Evolutionary conservation across 2,329 filamentous ascomycete species (phyloP).

Genomic region (Paramyrothecium roridum): DNA sequence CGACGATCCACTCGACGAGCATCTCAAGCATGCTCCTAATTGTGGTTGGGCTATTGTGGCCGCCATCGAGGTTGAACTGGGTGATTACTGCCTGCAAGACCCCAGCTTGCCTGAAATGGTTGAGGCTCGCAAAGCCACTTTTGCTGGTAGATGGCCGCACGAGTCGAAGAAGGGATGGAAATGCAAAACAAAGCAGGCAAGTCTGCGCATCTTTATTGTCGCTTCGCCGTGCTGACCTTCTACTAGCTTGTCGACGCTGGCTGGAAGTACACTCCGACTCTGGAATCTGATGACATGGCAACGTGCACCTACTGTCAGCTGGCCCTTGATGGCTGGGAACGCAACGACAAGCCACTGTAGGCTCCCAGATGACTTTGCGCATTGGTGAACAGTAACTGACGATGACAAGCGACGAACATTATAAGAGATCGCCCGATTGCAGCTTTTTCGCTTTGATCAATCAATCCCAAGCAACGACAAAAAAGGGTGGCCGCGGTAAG

Average conservation of each 20-base stretch:
- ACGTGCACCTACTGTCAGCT: conserved; percentile 89
- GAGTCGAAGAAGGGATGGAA: conserved; percentile 85
- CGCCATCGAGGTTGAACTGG: conserved; percentile 58
- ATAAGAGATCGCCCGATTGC: conserved; percentile 73
- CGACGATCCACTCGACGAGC: conserved; percentile 81
- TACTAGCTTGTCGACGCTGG: conserved; percentile 80
- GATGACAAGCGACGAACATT: conserved; percentile 72
- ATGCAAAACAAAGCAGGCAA: conserved; percentile 82
- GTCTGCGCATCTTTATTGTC: conserved; percentile 8
- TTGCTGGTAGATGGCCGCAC: conserved; percentile 83
- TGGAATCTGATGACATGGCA: conserved; percentile 82
- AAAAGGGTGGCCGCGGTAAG: conserved; percentile 54
- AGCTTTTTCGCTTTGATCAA: conserved; percentile 73
- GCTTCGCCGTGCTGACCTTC: conserved; percentile 7
- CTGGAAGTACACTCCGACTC: conserved; percentile 87
- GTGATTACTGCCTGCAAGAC: conserved; percentile 66
- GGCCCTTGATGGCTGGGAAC: conserved; percentile 92
- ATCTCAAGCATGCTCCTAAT: conserved; percentile 74
- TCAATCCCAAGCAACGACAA: conserved; percentile 49
- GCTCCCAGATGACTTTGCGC: conserved; percentile 23
- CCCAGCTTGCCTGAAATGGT: conserved; percentile 69
- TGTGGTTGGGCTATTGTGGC: conserved; percentile 85
- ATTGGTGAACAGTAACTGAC: conserved; percentile 16
- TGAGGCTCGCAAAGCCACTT: conserved; percentile 78
- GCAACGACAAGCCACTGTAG: conserved; percentile 82